Conservation (phyloP, 345 rosid species). For the Corchorus olitorius region DNA sequence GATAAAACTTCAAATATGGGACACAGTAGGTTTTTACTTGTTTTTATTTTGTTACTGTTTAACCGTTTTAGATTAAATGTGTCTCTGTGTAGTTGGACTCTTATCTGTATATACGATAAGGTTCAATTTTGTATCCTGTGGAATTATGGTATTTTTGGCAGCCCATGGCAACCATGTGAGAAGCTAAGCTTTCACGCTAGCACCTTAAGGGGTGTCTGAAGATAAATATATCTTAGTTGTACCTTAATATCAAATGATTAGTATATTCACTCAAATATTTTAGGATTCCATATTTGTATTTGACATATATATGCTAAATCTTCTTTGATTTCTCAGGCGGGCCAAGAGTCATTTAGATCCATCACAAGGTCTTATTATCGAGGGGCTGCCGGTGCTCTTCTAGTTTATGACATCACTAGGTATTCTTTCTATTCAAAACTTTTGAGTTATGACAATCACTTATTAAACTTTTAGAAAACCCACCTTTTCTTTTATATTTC, state of each 20-base stretch:
- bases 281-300: background rate
- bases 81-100: no score
- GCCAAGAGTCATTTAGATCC: constrained; percentile 59
- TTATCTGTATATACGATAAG: background rate
- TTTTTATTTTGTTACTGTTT: background rate
- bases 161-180: background rate
- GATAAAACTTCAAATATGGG: constrained; percentile 73
- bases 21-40: constrained; percentile 41
- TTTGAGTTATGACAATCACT: background rate
- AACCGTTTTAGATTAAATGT: background rate
- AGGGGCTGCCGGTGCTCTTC: constrained; percentile 59
- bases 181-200: background rate
- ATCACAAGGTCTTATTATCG: constrained; percentile 53
- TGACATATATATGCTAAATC: background rate
- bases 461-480: background rate
- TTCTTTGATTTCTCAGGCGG: constrained; percentile 37
- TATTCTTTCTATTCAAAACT: background rate
- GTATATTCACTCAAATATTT: background rate
- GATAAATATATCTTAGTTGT: background rate
- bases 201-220: background rate
- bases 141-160: background rate
- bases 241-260: background rate
- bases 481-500: background rate
- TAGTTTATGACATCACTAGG: constrained; percentile 54
- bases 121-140: background rate